Evolutionary conservation across 78 protist species (phyloP), one percentile per base, ranked within the genome.

Genomic region (Dictyostelium purpureum): DNA sequence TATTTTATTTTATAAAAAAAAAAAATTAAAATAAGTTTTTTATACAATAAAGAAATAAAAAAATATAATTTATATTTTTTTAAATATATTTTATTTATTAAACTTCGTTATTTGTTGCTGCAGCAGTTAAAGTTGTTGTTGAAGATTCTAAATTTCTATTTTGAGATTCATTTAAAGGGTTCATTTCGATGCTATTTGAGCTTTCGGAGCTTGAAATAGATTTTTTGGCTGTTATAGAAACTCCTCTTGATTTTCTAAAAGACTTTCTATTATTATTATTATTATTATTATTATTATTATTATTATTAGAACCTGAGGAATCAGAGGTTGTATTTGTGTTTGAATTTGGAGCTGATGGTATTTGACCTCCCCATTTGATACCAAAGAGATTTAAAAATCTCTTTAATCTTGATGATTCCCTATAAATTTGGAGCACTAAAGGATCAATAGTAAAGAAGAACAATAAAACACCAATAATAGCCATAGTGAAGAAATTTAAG

Each of bases 231-330:
- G 21, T n/a, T 14, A 67, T n/a, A 4, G 76, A 40, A 2, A 38
- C 51, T 16, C 76, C 52, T 37, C 76, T 40, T n/a, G 76, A 67
- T 67, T 38, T 67, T 67, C 76, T 67, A 28, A 19, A 43, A 9
- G 24, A n/a, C 31, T 63, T 63, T 31, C 42, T 63, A 57, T 57
- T 57, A 26, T 57, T 35, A 26, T 26, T 57, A 7, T 0, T 65
- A 35, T 65, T 33, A 35, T 14, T 10, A 33, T 42, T 24, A 57
- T 16, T 4, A 5, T 12, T 37, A 65, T 14, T 35, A 6, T 14
- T 7, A 31, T 24, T 10, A n/a, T 28, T 28, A 37, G 54, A 40
- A 21, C 76, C 76, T 18, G 51, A 37, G 0, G 54, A 33, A 19
- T 45, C 33, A 0, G 18, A 21, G 2, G 47, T 38, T 1, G 76